Evolutionary conservation across 345 rosid species (phyloP), one percentile per base, ranked within the genome.

Genomic region (Reutealis trisperma): DNA sequence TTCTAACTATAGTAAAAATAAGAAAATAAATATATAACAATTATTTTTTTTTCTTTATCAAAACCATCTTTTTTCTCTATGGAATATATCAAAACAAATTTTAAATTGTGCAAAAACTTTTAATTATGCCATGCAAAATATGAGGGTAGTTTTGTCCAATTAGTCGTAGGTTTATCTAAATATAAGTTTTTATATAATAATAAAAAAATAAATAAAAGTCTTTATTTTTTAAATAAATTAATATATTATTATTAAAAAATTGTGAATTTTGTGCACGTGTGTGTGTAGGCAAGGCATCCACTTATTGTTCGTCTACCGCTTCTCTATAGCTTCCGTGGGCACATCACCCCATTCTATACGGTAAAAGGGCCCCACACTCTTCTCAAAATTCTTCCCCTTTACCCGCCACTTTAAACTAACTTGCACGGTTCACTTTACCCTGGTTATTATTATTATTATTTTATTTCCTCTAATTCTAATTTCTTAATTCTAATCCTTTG

Each of bases 401-500:
- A 54, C 80, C 71, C 75, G 63, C 70, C 80, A 64, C 47, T 71
- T 78, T 15, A 58, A 78, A 55, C 80, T 41, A 54, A 18, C 76
- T 78, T 71, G 34, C 58, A 24, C 63, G 75, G 55, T 64, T 47
- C 51, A 12, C 51, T 47, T 37, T 47, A 9, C 51, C 51, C 14
- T 45, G 70, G 21, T 42, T 54, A 1, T 15, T 52, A 3, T 15
- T 45, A 22, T 32, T 11, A 21, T 15, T 24, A 2, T 41, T 25
- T 54, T 5, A 27, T 54, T 13, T 1, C 14, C 8, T 22, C 8
- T 8, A 25, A 3, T 49, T 68, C 22, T 65, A 16, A 15, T 19
- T 37, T 37, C 6, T 37, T 37, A 37, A 37, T 37, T 5, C 41
- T 37, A 37, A 37, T 34, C 41, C 41, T 37, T 37, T 37, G 6